Base-by-base conservation (phyloP, 2,329 filamentous ascomycete genomes). In the Annulohypoxylon truncatum region DNA sequence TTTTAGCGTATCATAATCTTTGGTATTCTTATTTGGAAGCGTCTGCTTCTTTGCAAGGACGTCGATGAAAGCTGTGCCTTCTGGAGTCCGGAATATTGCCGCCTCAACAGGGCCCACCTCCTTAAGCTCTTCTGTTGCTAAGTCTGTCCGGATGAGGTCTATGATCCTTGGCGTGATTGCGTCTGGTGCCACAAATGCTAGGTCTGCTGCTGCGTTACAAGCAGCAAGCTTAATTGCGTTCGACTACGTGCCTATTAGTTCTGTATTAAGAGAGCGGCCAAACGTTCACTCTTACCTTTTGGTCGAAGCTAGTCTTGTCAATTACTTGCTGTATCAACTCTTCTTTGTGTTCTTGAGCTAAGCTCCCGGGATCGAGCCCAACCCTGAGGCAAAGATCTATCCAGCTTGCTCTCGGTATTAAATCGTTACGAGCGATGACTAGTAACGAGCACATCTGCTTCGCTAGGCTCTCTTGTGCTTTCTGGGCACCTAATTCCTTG, bases 1-100 rank as follows among this genome's bases (percentile, higher is more conserved):
- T 79, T 97, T 97, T 40, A 97, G 80, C 1, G 93, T 96, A 73
- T 99, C 93, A 73, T 97, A 97, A 77, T 98, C 96, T 77, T 97
- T 97, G 51, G 89, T 90, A 74, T 93, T 97, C 81, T 97, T 98
- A 79, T 94, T 91, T 2, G 93, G 89, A 1, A 91, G 81, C 35
- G 84, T 82, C 66, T 87, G 87, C 77, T 97, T 97, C 76, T 93
- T 94, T 31, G 91, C 92, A 4, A 99, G 85, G 0, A 98, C 92
- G 79, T 99, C 96, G 18, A 99, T 85, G 73, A 97, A 98, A 12
- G 90, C 87, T 1, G 91, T 94, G 1, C 94, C 95, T 77, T 96
- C 93, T 0, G 94, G 91, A 0, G 95, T 97, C 46, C 93, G 90
- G 78, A 94, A 96, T 63, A 99, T 98, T 13, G 94, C 94, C 26